These are phyloP conservation scores for Cudoniella acicularis DNA, from an alignment of 495 filamentous ascomycete genomes.

Conservation along the genomic window DNA sequence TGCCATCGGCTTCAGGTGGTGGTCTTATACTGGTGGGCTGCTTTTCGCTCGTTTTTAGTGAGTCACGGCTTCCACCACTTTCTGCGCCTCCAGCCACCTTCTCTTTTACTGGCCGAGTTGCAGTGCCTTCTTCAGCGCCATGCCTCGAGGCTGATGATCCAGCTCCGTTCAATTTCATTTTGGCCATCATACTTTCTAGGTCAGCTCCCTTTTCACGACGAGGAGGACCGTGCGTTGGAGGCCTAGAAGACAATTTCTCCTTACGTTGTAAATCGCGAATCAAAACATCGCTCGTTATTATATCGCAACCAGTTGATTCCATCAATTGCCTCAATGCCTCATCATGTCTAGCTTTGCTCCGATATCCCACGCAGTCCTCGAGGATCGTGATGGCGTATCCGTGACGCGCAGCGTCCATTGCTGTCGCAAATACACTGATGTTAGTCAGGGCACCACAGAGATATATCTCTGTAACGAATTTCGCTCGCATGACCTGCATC, in stretches of 20 bases:
- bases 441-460: constrained; percentile 89
- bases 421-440: constrained; percentile 86
- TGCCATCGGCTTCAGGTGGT: constrained; percentile 13
- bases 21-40: constrained; percentile 5
- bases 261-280: constrained; percentile 30
- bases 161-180: constrained; percentile 12
- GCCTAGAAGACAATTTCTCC: neutral
- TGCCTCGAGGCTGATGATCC: neutral
- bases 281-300: constrained; percentile 56
- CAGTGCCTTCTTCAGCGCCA: constrained; percentile 1
- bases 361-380: constrained; percentile 86
- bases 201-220: neutral
- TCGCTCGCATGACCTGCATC: constrained; percentile 65
- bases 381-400: constrained; percentile 82
- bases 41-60: neutral
- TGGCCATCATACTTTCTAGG: constrained; percentile 23
- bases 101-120: constrained; percentile 2
- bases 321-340: constrained; percentile 73
- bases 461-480: constrained; percentile 86
- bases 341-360: constrained; percentile 66
- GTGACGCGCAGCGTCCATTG: constrained; percentile 82
- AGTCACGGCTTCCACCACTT: constrained; percentile 3
- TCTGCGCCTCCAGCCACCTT: constrained; percentile 4
- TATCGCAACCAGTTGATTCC: constrained; percentile 69
- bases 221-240: neutral